Evolutionary conservation across 1,139 yeast genomes (phyloP).

Genomic region (Saccharomyces hybrid): DNA sequence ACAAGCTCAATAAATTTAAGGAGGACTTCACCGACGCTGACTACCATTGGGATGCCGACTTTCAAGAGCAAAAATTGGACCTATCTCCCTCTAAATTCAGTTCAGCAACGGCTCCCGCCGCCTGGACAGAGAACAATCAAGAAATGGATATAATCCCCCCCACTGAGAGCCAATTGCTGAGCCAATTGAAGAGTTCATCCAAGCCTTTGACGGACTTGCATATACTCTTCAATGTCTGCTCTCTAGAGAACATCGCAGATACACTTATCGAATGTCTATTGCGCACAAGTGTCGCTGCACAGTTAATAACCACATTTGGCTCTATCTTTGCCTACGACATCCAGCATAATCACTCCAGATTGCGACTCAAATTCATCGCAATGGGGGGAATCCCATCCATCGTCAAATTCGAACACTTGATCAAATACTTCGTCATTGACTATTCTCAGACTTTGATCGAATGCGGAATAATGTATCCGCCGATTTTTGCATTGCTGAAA

Average conservation of each 20-base stretch:
- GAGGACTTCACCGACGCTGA: constrained; percentile 18
- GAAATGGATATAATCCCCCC: constrained; percentile 4
- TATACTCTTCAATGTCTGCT: constrained; percentile 2
- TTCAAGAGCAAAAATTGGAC: constrained; percentile 14
- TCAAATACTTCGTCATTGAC: constrained; percentile 11
- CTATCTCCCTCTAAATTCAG: constrained; percentile 7
- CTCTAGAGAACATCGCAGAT: constrained; percentile 4
- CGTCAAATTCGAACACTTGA: constrained; percentile 10
- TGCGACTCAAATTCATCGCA: constrained; percentile 17
- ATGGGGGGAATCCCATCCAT: constrained; percentile 25
- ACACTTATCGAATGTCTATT: neutral
- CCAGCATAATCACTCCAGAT: constrained; percentile 13
- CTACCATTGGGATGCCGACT: constrained; percentile 28
- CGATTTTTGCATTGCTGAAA: constrained; percentile 9
- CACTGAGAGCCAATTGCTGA: constrained; percentile 4
- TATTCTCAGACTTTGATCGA: constrained; percentile 15
- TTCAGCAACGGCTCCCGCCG: neutral
- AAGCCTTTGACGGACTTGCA: constrained; percentile 1
- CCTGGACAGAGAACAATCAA: neutral
- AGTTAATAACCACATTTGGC: neutral
- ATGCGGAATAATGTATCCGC: constrained; percentile 21
- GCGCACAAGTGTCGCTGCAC: neutral
- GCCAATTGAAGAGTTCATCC: constrained; percentile 1
- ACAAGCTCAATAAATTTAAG: constrained; percentile 12
- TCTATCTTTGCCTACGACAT: constrained; percentile 15